Conservation (phyloP, 2,329 filamentous ascomycete genomes). For the Calonectria crousiana region DNA sequence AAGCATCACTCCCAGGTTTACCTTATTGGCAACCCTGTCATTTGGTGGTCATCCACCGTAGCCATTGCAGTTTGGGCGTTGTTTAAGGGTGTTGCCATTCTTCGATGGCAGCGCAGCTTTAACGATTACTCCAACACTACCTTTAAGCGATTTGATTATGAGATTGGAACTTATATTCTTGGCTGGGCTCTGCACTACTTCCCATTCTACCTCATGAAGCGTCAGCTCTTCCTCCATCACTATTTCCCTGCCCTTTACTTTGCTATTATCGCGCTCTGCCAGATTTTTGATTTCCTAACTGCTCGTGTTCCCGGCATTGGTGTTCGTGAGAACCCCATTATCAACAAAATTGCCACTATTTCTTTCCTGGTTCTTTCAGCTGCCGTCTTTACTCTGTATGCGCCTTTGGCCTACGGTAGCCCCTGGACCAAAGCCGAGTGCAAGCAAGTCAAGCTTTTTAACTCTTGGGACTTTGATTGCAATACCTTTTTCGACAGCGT, state of each 20-base stretch:
- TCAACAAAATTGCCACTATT: constrained; percentile 81
- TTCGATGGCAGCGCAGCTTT: constrained; percentile 95
- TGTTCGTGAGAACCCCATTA: constrained; percentile 72
- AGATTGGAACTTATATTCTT: constrained; percentile 89
- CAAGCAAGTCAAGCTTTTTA: constrained; percentile 86
- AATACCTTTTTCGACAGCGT: constrained; percentile 90
- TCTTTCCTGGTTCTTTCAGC: constrained; percentile 81
- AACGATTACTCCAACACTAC: constrained; percentile 83
- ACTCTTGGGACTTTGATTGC: constrained; percentile 97
- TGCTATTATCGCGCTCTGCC: constrained; percentile 88
- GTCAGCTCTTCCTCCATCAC: constrained; percentile 97
- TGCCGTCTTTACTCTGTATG: constrained; percentile 84
- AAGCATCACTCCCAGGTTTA: constrained; percentile 95
- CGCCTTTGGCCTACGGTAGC: constrained; percentile 93
- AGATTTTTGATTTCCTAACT: constrained; percentile 88
- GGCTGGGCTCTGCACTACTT: constrained; percentile 99
- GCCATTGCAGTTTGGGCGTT: constrained; percentile 81
- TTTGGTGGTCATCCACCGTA: constrained; percentile 91
- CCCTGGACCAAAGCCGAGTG: constrained; percentile 92
- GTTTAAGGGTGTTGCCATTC: constrained; percentile 88
- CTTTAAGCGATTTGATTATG: constrained; percentile 98
- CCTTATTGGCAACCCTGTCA: constrained; percentile 91
- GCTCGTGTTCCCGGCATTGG: constrained; percentile 78
- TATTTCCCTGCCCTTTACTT: constrained; percentile 99
- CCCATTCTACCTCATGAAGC: constrained; percentile 98